Conservation (phyloP, 2,329 filamentous ascomycete genomes). For the Scedosporium apiospermum region DNA sequence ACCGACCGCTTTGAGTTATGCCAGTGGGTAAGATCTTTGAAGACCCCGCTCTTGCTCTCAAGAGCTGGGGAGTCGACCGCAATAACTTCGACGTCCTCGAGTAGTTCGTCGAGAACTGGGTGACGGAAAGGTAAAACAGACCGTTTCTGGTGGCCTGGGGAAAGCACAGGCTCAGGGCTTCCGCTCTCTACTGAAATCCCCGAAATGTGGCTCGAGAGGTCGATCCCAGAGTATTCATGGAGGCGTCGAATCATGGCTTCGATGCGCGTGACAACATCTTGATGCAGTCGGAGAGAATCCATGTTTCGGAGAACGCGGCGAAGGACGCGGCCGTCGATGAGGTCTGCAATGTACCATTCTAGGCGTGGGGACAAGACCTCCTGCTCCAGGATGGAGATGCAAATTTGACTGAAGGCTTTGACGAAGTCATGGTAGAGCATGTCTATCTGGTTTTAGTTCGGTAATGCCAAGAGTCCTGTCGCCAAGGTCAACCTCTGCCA, state of each 20-base stretch:
- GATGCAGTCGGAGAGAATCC: neutral
- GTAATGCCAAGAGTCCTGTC: too few species aligned
- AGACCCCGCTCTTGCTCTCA: slow-evolving; percentile 28
- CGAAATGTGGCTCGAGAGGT: neutral
- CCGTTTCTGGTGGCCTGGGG: neutral
- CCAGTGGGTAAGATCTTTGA: slow-evolving; percentile 48
- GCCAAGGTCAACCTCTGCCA: too few species aligned
- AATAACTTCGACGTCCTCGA: slow-evolving; percentile 22
- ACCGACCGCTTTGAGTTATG: slow-evolving; percentile 47
- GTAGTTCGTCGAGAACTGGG: neutral
- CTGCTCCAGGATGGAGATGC: neutral
- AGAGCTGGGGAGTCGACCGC: slow-evolving; percentile 38
- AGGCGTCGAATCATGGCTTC: too few species aligned
- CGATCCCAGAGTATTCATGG: neutral
- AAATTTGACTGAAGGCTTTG: neutral
- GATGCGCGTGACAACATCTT: too few species aligned
- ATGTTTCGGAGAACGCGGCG: slow-evolving; percentile 12
- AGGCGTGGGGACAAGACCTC: neutral
- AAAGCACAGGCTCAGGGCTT: neutral
- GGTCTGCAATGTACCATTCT: slow-evolving; percentile 21
- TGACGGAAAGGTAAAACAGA: neutral
- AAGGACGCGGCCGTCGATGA: slow-evolving; percentile 22
- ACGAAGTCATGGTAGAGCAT: neutral
- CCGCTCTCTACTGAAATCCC: neutral
- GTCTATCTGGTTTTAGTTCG: too few species aligned